These are phyloP conservation scores for Centella asiatica DNA, from an alignment of 129 eudicot genomes.

Conservation along the genomic window DNA sequence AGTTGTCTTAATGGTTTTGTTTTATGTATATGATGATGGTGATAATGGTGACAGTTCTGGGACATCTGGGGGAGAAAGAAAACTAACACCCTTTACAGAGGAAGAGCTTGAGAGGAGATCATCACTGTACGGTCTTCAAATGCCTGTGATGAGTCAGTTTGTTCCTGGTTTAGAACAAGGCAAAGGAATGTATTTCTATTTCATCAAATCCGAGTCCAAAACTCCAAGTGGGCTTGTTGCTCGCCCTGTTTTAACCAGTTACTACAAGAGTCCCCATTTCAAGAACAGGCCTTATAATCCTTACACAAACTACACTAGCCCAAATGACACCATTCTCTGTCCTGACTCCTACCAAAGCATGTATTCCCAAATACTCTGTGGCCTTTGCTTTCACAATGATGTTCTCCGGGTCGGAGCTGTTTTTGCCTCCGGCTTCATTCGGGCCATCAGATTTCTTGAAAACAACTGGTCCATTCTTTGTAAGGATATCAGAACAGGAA, in stretches of 20 bases:
- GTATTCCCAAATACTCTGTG: constrained; percentile 64
- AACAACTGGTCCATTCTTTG: constrained; percentile 50
- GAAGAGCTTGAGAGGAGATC: constrained; percentile 59
- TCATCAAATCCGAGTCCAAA: constrained; percentile 53
- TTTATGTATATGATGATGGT: neutral
- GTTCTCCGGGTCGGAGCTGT: constrained; percentile 65
- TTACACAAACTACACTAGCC: constrained; percentile 56
- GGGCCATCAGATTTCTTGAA: constrained; percentile 54
- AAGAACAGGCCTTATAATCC: constrained; percentile 56
- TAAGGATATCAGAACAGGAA: constrained; percentile 46
- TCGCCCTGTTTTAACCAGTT: constrained; percentile 62
- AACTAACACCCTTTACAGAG: constrained; percentile 61
- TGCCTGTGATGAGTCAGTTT: constrained; percentile 65
- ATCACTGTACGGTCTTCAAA: constrained; percentile 45
- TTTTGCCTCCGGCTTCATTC: constrained; percentile 57
- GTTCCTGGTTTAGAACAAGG: constrained; percentile 63
- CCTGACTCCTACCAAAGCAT: constrained; percentile 65
- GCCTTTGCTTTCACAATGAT: constrained; percentile 33
- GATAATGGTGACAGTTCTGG: constrained; percentile 64
- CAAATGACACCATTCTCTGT: constrained; percentile 53
- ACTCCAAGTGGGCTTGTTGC: constrained; percentile 63
- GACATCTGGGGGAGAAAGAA: constrained; percentile 79
- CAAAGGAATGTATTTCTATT: constrained; percentile 73
- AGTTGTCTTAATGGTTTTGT: neutral
- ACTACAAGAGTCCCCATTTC: constrained; percentile 62